Base-by-base conservation (phyloP, 495 filamentous ascomycete species). In the Chaetomium fimeti region DNA sequence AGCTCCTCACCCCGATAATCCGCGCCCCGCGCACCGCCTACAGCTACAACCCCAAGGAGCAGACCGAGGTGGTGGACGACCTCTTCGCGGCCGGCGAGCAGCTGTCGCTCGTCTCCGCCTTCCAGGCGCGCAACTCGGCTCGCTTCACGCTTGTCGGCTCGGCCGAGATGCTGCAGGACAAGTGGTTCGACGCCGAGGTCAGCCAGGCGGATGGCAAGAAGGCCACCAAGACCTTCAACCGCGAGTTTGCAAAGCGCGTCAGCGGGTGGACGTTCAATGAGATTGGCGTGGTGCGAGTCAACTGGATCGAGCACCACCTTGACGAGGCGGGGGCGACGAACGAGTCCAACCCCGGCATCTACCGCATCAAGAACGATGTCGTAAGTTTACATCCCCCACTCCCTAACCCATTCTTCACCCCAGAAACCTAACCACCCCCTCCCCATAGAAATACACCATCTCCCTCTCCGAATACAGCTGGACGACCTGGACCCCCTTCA, bases 301-400 rank as follows among this genome's bases (percentile, higher is more conserved):
- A 89, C 65, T 87, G 85, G 72, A 84, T 97, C 59, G 84, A 89
- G 74, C 94, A 98, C 77, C 85, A 89, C 71, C 81, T 94, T 49
- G 79, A 83, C 71, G 84, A 87, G 73, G 78, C 67, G 18, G 76
- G 72, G 52, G 75, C 65, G 42, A 81, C 80, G 64, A 82, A 83
- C 60, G 78, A 80, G 57, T 81, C 81, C 45, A 96, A 97, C 78
- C 93, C 94, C 29, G 85, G 76, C 48, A 96, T 98, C 70, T 98
- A 98, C 78, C 86, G 94, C 57, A 88, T 98, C 72, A 98, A 98
- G 84, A 97, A 94, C 80, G 88, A 97, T 72, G 91, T 96, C 54
- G 94, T 97, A 85, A 54, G 60, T 62, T 0, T 69, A 90, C 88
- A 22, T 28, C 56, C 36, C 57, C 15, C 7, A 57, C 15, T 64